These are phyloP conservation scores for Fusarium sp. DNA, from an alignment of 2,329 filamentous ascomycete genomes.

Conservation along the genomic window DNA sequence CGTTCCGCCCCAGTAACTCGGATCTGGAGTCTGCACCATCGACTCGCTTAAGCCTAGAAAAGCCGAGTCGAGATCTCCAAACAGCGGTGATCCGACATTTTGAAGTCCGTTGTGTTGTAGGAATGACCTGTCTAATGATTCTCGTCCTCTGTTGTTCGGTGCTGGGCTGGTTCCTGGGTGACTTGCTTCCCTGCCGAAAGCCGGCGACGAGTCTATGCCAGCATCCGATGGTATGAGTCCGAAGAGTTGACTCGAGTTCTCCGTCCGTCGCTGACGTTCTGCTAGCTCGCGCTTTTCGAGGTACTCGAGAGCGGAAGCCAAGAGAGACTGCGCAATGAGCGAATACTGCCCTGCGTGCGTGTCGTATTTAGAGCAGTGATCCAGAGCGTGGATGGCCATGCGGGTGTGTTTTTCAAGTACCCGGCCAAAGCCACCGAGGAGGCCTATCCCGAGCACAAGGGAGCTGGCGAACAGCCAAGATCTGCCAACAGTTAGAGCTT, in stretches of 20 bases:
- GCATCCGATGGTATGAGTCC: slow-evolving; percentile 54
- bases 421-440: slow-evolving; percentile 61
- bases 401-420: slow-evolving; percentile 61
- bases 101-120: slow-evolving; percentile 43
- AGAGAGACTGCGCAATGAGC: slow-evolving; percentile 61
- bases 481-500: slow-evolving; percentile 41
- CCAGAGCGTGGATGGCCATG: slow-evolving; percentile 58
- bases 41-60: slow-evolving; percentile 52
- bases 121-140: slow-evolving; percentile 43
- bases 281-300: slow-evolving; percentile 59
- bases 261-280: slow-evolving; percentile 57
- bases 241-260: slow-evolving; percentile 62
- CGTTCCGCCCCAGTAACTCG: slow-evolving; percentile 51
- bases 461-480: slow-evolving; percentile 65
- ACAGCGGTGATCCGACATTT: slow-evolving; percentile 44
- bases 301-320: slow-evolving; percentile 56
- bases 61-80: slow-evolving; percentile 51
- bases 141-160: slow-evolving; percentile 23
- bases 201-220: slow-evolving; percentile 19
- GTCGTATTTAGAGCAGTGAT: slow-evolving; percentile 60
- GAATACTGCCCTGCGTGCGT: slow-evolving; percentile 63
- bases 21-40: slow-evolving; percentile 54
- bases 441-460: slow-evolving; percentile 60
- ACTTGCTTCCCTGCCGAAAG: slow-evolving; percentile 16
- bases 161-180: slow-evolving; percentile 29